phyloP scores from a whole-genome alignment of 805 yeast genomes.

The Wickerhamiella hasegawae region DNA sequence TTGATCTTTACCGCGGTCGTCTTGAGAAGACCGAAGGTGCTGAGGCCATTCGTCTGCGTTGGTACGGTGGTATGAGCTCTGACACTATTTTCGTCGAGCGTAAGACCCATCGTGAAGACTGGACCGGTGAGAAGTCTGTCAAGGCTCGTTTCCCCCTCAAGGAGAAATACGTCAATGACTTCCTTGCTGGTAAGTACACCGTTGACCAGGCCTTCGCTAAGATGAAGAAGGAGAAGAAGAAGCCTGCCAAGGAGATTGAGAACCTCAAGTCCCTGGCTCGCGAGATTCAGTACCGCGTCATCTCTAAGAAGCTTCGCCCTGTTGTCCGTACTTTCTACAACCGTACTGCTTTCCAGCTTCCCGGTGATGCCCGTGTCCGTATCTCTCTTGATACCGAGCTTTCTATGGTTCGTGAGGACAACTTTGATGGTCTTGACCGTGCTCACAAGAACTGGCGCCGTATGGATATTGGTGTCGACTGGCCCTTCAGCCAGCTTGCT shows the following conservation, averaged over 20 bases:
- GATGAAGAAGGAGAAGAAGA: slow-evolving; percentile 84
- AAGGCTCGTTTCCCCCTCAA: slow-evolving; percentile 90
- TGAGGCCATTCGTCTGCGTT: slow-evolving; percentile 91
- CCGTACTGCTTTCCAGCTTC: slow-evolving; percentile 97
- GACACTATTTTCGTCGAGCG: slow-evolving; percentile 92
- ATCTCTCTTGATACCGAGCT: slow-evolving; percentile 94
- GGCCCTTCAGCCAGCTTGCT: slow-evolving; percentile 77
- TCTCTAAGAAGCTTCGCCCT: slow-evolving; percentile 76
- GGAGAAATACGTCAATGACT: slow-evolving; percentile 78
- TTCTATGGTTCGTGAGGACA: slow-evolving; percentile 94
- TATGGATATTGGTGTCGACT: slow-evolving; percentile 95
- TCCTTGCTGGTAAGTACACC: slow-evolving; percentile 68
- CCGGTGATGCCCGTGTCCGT: slow-evolving; percentile 98
- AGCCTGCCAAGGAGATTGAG: slow-evolving; percentile 74
- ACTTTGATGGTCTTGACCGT: slow-evolving; percentile 84
- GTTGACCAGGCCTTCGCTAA: slow-evolving; percentile 84
- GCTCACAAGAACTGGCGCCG: slow-evolving; percentile 94
- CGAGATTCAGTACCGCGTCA: slow-evolving; percentile 80
- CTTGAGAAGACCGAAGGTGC: slow-evolving; percentile 96
- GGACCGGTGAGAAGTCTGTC: slow-evolving; percentile 99
- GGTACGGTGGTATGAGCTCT: slow-evolving; percentile 97
- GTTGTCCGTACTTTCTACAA: slow-evolving; percentile 92
- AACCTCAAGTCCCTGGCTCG: slow-evolving; percentile 80
- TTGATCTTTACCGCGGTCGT: slow-evolving; percentile 89
- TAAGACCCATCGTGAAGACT: slow-evolving; percentile 96